These are phyloP conservation scores for Sanghuangporus sanghuang DNA, from an alignment of 1,284 basidiomycete genomes.

Conservation along the genomic window DNA sequence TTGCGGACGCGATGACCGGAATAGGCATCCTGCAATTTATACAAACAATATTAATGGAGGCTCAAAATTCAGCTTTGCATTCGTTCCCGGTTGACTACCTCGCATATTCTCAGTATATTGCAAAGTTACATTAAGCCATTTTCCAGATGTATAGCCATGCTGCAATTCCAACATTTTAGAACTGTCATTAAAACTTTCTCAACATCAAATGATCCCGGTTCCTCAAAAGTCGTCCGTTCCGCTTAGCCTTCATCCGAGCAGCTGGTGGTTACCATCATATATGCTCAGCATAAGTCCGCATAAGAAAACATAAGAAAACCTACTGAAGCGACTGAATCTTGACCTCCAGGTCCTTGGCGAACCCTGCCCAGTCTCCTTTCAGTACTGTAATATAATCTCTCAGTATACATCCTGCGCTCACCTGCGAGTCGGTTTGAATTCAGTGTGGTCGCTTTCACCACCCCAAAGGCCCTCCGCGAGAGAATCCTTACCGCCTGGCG, in stretches of 20 bases:
- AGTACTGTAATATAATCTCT: background rate
- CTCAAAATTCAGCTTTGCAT: no score
- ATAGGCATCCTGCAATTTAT: background rate
- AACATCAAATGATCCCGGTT: no score
- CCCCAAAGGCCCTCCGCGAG: constrained; percentile 13
- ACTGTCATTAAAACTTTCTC: background rate
- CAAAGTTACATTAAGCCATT: background rate
- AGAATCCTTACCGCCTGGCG: constrained; percentile 20
- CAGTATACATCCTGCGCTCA: constrained; percentile 1
- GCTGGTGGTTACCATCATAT: background rate
- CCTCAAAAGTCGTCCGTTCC: background rate
- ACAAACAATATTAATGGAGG: background rate
- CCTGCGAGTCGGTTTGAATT: constrained; percentile 20
- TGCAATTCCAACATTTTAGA: background rate
- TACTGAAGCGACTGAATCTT: constrained; percentile 13
- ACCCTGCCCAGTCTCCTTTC: constrained; percentile 4
- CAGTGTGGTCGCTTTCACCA: constrained; percentile 6
- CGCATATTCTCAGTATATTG: no score
- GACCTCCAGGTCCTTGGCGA: constrained; percentile 16
- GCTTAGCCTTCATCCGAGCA: background rate
- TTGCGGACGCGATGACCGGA: background rate
- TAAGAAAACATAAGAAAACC: background rate
- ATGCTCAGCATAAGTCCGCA: background rate
- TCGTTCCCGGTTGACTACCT: no score
- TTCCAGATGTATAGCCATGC: background rate